Evolutionary conservation across 2,329 filamentous ascomycete species (phyloP), one percentile per base, ranked within the genome.

Genomic region (Xylariaceae sp.): DNA sequence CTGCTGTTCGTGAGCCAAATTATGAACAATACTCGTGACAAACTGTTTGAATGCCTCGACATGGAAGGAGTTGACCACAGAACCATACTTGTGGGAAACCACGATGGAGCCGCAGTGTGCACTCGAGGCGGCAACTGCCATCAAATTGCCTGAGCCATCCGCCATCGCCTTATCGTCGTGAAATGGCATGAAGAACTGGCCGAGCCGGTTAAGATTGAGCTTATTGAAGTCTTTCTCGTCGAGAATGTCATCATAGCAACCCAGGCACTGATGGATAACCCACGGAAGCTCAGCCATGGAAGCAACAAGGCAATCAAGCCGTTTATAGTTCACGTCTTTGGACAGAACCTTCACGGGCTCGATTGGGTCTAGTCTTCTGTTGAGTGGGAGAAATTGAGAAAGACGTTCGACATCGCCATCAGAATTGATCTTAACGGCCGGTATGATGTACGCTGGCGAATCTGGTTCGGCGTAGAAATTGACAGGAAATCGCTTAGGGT

Each of bases 41-140:
- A 50, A 54, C 17, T 35, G 17, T 29, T 23, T 23, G 35, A 55
- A 55, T n/a, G 23, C 41, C 4, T 27, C 4, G 5, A 53, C 41
- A 10, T 55, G 45, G 2, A 16, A 0, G 4, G 11, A 22, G 6
- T 44, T 22, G 22, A 55, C 47, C 4, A 14, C 8, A 8, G 25
- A 19, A 16, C 47, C 47, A 23, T 36, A 8, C n/a, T 34, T 21
- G 37, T 45, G 42, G 20, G 42, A 16, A n/a, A 53, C 23, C 8
- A 49, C 21, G 14, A 50, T 7, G 5, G 42, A 37, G 14, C 49
- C 47, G 32, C 42, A 45, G 6, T 33, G 20, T 4, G 36, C 36
- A 29, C 8, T n/a, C n/a, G n/a, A n/a, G n/a, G n/a, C n/a, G n/a
- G n/a, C n/a, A n/a, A n/a, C n/a, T n/a, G n/a, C n/a, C 12, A 34